Evolutionary conservation across 352 stramenopile genomes (phyloP).

Genomic region (Pythium pyrilobum): DNA sequence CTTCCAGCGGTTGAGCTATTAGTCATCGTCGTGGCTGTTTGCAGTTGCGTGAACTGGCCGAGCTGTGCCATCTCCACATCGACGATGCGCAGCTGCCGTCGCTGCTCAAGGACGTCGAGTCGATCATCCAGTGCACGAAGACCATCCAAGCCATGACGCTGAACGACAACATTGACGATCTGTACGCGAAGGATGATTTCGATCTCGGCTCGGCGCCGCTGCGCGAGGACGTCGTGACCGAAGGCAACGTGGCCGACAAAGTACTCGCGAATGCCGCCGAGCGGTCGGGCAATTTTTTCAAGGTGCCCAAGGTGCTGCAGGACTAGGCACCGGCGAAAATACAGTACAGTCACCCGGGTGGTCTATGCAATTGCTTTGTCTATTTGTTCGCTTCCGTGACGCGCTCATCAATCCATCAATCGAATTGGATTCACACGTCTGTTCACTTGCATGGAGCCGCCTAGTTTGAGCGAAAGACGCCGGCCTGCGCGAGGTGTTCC

Average conservation of each 20-base stretch:
- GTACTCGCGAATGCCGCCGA: slow-evolving; percentile 73
- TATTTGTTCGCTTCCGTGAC: too few relatives aligned
- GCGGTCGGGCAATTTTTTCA: slow-evolving; percentile 79
- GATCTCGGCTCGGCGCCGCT: slow-evolving; percentile 55
- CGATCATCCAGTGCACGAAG: slow-evolving; percentile 86
- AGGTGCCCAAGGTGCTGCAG: slow-evolving; percentile 83
- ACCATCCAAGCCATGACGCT: slow-evolving; percentile 81
- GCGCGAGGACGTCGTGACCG: slow-evolving; percentile 68
- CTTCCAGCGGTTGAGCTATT: background rate
- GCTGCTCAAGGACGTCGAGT: slow-evolving; percentile 77
- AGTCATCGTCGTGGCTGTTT: background rate
- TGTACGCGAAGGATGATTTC: slow-evolving; percentile 65
- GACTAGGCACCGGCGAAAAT: slow-evolving; percentile 32
- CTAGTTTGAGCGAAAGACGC: slow-evolving; percentile 56
- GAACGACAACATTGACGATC: slow-evolving; percentile 74
- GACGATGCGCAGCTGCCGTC: slow-evolving; percentile 60
- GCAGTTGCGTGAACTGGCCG: slow-evolving; percentile 69
- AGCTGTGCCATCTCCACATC: slow-evolving; percentile 80
- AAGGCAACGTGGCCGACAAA: slow-evolving; percentile 66
- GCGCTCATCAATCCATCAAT: background rate
- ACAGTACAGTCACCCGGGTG: background rate
- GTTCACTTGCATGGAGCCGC: background rate
- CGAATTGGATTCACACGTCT: background rate
- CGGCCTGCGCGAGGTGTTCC: slow-evolving; percentile 73
- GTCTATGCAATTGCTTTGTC: too few relatives aligned